Base-by-base conservation (phyloP, 345 rosid genomes). In the Turnera subulata region DNA sequence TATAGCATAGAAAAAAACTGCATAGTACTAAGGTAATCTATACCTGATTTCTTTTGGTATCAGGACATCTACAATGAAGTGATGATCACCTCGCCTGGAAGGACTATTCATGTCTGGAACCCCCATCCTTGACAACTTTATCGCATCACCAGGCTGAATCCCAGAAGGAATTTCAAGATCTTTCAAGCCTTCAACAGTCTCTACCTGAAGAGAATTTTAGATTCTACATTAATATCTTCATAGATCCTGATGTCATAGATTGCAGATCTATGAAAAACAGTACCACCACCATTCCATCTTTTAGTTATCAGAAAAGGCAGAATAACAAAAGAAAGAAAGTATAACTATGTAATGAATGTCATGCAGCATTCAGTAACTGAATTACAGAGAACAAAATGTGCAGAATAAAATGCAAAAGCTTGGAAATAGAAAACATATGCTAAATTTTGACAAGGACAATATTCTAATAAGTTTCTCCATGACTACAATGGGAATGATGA, bases 31-130 rank as follows among this genome's bases (percentile, higher is more conserved):
- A 59, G 43, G 47, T 25, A 48, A 53, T 11, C 33, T 63, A 56
- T 24, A 92, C 96, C 96, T 92, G 62, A 86, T 72, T 32, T 63
- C 56, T 73, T 76, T 86, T 15, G 98, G 98, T 74, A 92, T 88
- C 75, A 65, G 32, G 67, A 92, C 71, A 19, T 86, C 84, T 72
- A 89, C 84, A 25, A 74, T 68, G 65, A 88, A 92, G 61, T 66
- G 73, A 75, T 89, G 98, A 68, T 92, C 95, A 35, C 96, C 96
- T 40, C 98, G 83, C 52, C 79, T 50, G 47, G 82, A 75, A 64
- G 89, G 89, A 63, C 73, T 82, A 50, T 75, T 76, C n/a, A 88
- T 70, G 71, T 86, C 89, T 53, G 96, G 96, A 73, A 88, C 90
- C 47, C 98, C 98, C 84, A 86, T 74, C 18, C 62, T 49, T 42